Base-by-base conservation (phyloP, 2,329 filamentous ascomycete genomes). In the Colletotrichum acutatum region DNA sequence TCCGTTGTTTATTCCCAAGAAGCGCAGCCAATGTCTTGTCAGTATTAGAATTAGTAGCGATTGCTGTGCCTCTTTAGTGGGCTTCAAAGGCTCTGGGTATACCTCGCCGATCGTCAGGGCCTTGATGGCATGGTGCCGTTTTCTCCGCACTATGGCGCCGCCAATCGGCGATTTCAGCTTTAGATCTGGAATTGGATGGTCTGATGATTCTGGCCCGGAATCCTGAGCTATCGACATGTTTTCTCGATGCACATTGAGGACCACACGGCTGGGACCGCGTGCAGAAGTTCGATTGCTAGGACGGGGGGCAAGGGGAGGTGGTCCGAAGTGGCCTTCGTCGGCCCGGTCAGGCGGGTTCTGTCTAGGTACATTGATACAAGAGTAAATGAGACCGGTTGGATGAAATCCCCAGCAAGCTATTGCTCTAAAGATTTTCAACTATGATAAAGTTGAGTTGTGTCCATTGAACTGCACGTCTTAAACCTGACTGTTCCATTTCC, bases 101-200 rank as follows among this genome's bases (percentile, higher is more conserved):
- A 28, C 65, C 2, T 28, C n/a, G 24, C 37, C 28, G 70, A 72
- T 69, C 66, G 30, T 59, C 66, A 28, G 63, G 58, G 42, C 34
- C 63, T 28, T 57, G 52, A 28, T 16, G 22, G 28, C 14, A 6
- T 49, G 34, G 63, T 46, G 32, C 19, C 28, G 24, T 19, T 42
- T 53, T 68, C 69, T 64, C 65, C 69, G 65, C 70, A 30, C 12
- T 28, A 7, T 24, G 19, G 6, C 53, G 16, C 42, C 60, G 26
- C 60, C 34, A 37, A 70, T 61, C 66, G 70, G 66, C 70, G 54
- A 57, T 70, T 57, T 65, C 53, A 46, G 46, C 26, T 12, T n/a
- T 34, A 46, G 42, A 65, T 72, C 70, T 70, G 54, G 24, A 53
- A 30, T 70, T 63, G 6, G 58, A 12, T 22, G 52, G 32, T n/a